Conservation (phyloP, 371 early-diverging fungal genomes). For the Mortierella sp. region DNA sequence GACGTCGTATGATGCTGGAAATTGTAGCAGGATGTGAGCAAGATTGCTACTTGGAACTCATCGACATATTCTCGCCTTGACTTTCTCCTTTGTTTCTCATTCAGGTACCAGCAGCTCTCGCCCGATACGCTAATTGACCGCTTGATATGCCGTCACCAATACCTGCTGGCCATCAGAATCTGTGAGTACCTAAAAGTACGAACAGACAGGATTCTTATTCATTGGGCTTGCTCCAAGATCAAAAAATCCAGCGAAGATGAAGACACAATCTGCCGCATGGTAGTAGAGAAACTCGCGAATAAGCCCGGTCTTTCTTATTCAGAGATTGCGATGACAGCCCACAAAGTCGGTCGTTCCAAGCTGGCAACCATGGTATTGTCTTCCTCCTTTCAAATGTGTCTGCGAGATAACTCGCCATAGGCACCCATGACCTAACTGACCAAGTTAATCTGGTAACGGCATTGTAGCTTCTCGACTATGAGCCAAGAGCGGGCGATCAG, state of each 20-base stretch:
- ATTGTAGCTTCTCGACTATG: constrained; percentile 90
- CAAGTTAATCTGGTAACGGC: too few species aligned
- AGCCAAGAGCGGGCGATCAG: constrained; percentile 93
- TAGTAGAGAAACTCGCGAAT: constrained; percentile 81
- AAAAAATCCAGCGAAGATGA: constrained; percentile 88
- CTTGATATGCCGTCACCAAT: constrained; percentile 84
- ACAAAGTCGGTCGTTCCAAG: constrained; percentile 84
- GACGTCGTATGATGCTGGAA: not conserved
- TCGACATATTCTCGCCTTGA: not conserved
- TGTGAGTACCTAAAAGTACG: constrained; percentile 85
- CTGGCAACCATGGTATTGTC: constrained; percentile 82
- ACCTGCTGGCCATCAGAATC: constrained; percentile 85
- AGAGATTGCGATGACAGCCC: constrained; percentile 94
- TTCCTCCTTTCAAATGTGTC: not conserved
- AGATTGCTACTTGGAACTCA: not conserved
- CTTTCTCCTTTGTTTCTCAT: not conserved
- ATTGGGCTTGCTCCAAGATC: constrained; percentile 98
- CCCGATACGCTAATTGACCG: constrained; percentile 85
- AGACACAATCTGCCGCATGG: constrained; percentile 79
- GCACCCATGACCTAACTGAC: constrained; percentile 1
- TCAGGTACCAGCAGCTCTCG: constrained; percentile 78
- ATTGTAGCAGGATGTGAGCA: not conserved
- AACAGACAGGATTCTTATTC: constrained; percentile 85
- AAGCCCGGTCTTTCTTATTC: constrained; percentile 85
- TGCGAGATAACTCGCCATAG: not conserved